Evolutionary conservation across 805 yeast species (phyloP).

Genomic region (Nakazawaea pomicola): DNA sequence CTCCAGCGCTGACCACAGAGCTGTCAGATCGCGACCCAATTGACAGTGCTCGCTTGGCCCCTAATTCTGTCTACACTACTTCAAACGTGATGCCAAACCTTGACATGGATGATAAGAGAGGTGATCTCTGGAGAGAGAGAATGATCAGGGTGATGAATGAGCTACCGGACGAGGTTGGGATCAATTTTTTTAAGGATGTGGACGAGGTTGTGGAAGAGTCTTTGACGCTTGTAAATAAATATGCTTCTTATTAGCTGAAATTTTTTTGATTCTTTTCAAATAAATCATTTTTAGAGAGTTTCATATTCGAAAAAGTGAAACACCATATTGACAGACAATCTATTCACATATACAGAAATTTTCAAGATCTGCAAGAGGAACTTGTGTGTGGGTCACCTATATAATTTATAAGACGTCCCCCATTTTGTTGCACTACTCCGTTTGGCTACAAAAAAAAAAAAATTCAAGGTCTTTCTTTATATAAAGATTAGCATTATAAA

Average conservation of each 20-base stretch:
- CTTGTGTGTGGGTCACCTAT: too few relatives aligned
- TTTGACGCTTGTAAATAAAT: constrained; percentile 11
- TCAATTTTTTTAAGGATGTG: constrained; percentile 40
- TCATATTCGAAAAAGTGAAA: too few relatives aligned
- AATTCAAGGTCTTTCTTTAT: too few relatives aligned
- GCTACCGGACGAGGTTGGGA: constrained; percentile 33
- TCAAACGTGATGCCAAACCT: constrained; percentile 18
- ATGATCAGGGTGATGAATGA: constrained; percentile 35
- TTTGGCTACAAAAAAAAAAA: too few relatives aligned
- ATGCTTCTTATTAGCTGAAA: not conserved
- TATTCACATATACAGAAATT: too few relatives aligned
- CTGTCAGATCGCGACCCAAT: constrained; percentile 6
- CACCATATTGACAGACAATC: too few relatives aligned
- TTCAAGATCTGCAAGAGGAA: too few relatives aligned
- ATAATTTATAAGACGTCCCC: too few relatives aligned
- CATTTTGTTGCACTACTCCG: too few relatives aligned
- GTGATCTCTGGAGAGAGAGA: constrained; percentile 54
- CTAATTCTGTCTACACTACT: constrained; percentile 5
- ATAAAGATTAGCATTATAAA: too few relatives aligned
- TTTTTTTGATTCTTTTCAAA: not conserved
- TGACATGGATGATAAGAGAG: constrained; percentile 38
- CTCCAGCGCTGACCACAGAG: too few relatives aligned
- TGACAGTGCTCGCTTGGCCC: constrained; percentile 11
- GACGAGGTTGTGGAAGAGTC: constrained; percentile 33
- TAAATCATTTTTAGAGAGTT: not conserved